Evolutionary conservation across 2,329 filamentous ascomycete species (phyloP).

Genomic region (Berkeleyomyces rouxiae): DNA sequence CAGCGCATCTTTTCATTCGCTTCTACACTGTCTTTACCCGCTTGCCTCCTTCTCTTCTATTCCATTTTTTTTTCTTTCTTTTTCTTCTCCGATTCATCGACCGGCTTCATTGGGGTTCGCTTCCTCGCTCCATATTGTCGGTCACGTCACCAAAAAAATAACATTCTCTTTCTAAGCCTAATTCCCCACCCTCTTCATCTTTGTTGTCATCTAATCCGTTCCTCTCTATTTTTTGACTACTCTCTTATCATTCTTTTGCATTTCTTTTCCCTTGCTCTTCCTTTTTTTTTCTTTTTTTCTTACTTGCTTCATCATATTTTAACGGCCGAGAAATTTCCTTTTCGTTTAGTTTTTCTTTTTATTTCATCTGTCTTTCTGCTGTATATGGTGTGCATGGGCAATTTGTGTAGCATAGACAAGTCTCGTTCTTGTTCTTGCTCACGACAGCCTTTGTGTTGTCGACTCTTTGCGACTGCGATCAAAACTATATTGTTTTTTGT

Average conservation of each 20-base stretch:
- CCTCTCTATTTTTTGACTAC: not conserved
- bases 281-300: not conserved
- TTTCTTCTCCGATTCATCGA: not conserved
- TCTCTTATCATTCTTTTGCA: not conserved
- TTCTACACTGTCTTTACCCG: slow-evolving; percentile 11
- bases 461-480: not conserved
- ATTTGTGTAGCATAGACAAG: not conserved
- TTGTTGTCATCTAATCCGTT: not conserved
- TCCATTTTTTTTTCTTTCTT: not conserved
- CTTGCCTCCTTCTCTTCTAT: not conserved
- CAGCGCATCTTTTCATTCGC: not conserved
- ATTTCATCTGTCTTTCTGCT: not conserved
- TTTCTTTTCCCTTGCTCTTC: slow-evolving; percentile 1
- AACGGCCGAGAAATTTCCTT: slow-evolving; percentile 10
- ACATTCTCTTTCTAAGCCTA: not conserved
- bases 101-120: no score
- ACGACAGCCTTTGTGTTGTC: not conserved
- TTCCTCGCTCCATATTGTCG: not conserved
- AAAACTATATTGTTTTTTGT: not conserved
- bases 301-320: slow-evolving; percentile 7
- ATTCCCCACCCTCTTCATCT: not conserved
- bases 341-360: not conserved
- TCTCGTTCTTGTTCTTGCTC: not conserved
- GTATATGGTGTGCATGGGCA: not conserved
- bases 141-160: not conserved